phyloP scores from a whole-genome alignment of 225 moss, liverwort and hornwort species.

The Straminergon stramineum region DNA sequence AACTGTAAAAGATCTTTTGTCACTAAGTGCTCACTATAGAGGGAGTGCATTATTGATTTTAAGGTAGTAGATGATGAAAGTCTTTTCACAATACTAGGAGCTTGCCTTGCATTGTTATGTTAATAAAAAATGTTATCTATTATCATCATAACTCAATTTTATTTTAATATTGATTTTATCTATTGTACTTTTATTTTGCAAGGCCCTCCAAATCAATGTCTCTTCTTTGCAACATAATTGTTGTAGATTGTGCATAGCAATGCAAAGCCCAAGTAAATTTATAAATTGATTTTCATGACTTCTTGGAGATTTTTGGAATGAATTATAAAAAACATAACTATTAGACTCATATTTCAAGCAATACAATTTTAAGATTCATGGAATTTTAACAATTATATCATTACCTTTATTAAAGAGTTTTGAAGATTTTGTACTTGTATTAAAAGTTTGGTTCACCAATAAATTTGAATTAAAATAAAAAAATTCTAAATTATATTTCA shows the following conservation, averaged over 20 bases:
- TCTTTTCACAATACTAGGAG: neutral
- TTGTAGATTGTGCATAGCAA: rapidly evolving
- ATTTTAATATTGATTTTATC: too few species aligned
- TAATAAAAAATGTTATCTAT: neutral
- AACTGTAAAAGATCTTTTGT: neutral
- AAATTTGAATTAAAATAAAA: neutral
- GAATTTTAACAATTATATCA: neutral
- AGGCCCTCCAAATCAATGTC: too few species aligned
- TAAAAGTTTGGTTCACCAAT: too few species aligned
- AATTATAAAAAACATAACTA: neutral
- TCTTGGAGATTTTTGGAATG: neutral
- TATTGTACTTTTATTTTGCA: too few species aligned
- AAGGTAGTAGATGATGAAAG: neutral
- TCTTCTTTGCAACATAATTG: neutral
- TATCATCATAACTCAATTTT: neutral
- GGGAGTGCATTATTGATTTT: neutral
- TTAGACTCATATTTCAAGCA: neutral
- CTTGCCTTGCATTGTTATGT: rapidly evolving
- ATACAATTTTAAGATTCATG: neutral
- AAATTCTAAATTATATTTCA: neutral
- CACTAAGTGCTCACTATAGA: rapidly evolving
- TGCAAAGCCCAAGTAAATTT: neutral
- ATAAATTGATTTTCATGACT: neutral
- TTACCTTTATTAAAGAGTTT: neutral
- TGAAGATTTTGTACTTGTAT: neutral